Conservation (phyloP, 2,329 filamentous ascomycete species). For the Thermochaetoides dissita region DNA sequence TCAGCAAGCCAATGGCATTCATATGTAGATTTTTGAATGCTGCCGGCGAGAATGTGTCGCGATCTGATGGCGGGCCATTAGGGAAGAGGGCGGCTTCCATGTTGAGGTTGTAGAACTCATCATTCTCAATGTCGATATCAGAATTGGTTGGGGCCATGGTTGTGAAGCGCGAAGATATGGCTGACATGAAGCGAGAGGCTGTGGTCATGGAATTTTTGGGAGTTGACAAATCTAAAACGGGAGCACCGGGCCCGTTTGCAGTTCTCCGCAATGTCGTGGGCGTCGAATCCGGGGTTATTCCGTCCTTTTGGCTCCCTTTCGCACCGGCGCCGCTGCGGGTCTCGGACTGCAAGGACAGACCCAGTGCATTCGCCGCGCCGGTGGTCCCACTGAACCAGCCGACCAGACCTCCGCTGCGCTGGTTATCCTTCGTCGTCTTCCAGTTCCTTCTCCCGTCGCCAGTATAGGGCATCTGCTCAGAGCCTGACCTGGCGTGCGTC, state of each 20-base stretch:
- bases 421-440: slow-evolving; percentile 12
- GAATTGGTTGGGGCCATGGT: slow-evolving; percentile 14
- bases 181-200: slow-evolving; percentile 30
- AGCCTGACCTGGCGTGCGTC: slow-evolving; percentile 12
- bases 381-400: slow-evolving; percentile 21
- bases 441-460: slow-evolving; percentile 24
- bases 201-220: slow-evolving; percentile 21
- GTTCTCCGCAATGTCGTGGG: slow-evolving; percentile 17
- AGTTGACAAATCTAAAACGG: slow-evolving; percentile 17
- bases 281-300: slow-evolving; percentile 18
- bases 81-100: slow-evolving; percentile 42
- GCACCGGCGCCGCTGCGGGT: slow-evolving; percentile 7
- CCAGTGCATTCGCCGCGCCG: slow-evolving; percentile 15
- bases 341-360: slow-evolving; percentile 6
- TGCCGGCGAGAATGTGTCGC: slow-evolving; percentile 41
- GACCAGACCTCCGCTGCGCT: slow-evolving; percentile 19
- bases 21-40: slow-evolving; percentile 47
- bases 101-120: slow-evolving; percentile 42
- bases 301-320: slow-evolving; percentile 5
- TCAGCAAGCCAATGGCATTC: slow-evolving; percentile 41
- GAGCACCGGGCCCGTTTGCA: slow-evolving; percentile 19
- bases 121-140: slow-evolving; percentile 22
- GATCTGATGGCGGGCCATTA: slow-evolving; percentile 15
- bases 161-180: slow-evolving; percentile 27
- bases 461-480: slow-evolving; percentile 28